These are phyloP conservation scores for Litsea cubeba DNA, from an alignment of 164 flowering plant species.

Conservation along the genomic window DNA sequence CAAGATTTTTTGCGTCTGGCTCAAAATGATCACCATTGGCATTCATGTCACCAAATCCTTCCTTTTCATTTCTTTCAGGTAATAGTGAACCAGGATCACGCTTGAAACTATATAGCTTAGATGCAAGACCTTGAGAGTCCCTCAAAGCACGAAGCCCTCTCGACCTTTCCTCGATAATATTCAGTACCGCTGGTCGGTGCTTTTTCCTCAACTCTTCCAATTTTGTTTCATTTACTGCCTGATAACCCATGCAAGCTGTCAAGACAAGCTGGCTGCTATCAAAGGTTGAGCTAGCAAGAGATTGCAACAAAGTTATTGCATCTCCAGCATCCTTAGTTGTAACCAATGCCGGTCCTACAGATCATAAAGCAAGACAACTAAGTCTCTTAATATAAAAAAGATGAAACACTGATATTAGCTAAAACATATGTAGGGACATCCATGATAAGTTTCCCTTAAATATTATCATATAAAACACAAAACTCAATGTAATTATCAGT, in stretches of 20 bases:
- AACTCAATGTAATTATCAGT: conserved; percentile 27
- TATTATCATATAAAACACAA: background rate
- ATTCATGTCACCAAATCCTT: conserved; percentile 26
- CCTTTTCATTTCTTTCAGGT: conserved; percentile 29
- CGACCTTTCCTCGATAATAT: conserved; percentile 68
- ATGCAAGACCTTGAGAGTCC: conserved; percentile 75
- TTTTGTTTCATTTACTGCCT: conserved; percentile 66
- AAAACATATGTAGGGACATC: background rate
- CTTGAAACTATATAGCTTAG: conserved; percentile 74
- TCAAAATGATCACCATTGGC: conserved; percentile 20
- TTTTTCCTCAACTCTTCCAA: conserved; percentile 66
- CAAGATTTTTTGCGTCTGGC: conserved; percentile 34
- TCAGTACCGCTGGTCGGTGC: conserved; percentile 66
- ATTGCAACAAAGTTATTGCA: conserved; percentile 90
- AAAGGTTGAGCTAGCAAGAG: conserved; percentile 93
- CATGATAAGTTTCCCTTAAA: background rate
- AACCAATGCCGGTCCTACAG: conserved; percentile 88
- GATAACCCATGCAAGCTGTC: conserved; percentile 97
- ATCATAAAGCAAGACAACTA: background rate
- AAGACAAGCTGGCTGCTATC: conserved; percentile 98
- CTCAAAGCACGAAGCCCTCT: conserved; percentile 62
- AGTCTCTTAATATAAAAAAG: background rate
- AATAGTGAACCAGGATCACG: conserved; percentile 54
- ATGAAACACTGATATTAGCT: too few relatives aligned
- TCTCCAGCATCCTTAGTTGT: conserved; percentile 99